These are phyloP conservation scores for Lithohypha guttulata DNA, from an alignment of 2,329 filamentous ascomycete species.

Conservation along the genomic window DNA sequence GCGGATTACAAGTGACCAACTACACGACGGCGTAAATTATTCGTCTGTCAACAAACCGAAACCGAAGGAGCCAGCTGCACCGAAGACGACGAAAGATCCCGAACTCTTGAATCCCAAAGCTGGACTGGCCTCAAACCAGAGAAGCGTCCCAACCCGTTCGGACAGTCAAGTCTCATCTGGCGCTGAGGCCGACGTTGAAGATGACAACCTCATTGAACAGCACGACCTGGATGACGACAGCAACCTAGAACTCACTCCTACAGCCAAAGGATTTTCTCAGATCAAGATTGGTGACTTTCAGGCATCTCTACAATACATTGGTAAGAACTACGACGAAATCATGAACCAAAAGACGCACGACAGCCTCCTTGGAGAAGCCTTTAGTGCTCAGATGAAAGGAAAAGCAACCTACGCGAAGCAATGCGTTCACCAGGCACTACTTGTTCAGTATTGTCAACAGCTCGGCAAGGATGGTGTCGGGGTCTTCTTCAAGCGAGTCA, in stretches of 20 bases:
- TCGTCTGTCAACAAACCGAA: conserved; percentile 61
- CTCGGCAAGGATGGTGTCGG: conserved; percentile 78
- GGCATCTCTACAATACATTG: conserved; percentile 63
- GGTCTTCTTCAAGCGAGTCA: conserved; percentile 94
- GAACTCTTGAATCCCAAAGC: conserved; percentile 31
- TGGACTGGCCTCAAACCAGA: conserved; percentile 30
- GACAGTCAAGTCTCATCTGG: conserved; percentile 44
- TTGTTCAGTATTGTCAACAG: conserved; percentile 89
- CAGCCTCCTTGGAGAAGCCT: conserved; percentile 79
- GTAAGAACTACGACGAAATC: conserved; percentile 59
- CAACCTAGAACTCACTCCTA: conserved; percentile 61
- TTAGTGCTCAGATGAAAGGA: conserved; percentile 71
- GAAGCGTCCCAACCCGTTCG: conserved; percentile 26
- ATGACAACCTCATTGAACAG: conserved; percentile 29
- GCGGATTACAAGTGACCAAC: conserved; percentile 88
- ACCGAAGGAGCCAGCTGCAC: conserved; percentile 29
- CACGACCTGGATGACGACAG: conserved; percentile 52
- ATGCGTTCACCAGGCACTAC: conserved; percentile 83
- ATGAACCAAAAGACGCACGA: conserved; percentile 80
- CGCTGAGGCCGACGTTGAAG: conserved; percentile 52
- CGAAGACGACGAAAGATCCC: conserved; percentile 12
- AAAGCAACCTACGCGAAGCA: conserved; percentile 68
- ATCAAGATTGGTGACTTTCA: conserved; percentile 68
- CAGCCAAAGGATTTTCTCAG: conserved; percentile 70
- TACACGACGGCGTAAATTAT: conserved; percentile 83